These are phyloP conservation scores for Pseudophaeomoniella oleicola DNA, from an alignment of 2,329 filamentous ascomycete species.

Conservation along the genomic window DNA sequence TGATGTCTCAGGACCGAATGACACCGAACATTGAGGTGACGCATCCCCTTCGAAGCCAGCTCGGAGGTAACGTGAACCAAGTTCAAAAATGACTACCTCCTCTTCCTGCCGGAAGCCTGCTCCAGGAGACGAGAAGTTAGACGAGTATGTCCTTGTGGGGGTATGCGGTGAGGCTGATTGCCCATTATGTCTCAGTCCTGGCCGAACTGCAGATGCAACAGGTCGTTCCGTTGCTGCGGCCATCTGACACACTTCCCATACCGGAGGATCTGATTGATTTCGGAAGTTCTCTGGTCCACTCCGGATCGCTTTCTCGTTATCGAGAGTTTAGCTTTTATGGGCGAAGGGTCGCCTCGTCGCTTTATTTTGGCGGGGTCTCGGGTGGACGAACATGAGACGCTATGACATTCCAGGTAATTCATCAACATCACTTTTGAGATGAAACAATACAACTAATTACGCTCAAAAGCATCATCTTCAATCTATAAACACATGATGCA, in stretches of 20 bases:
- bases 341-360: too few relatives aligned
- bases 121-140: constrained; percentile 42
- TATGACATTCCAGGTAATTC: neutral
- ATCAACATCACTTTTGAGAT: too few relatives aligned
- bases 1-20: constrained; percentile 61
- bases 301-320: too few relatives aligned
- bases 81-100: constrained; percentile 67
- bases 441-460: too few relatives aligned
- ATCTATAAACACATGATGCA: neutral
- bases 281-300: too few relatives aligned
- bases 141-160: constrained; percentile 40
- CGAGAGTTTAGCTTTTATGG: too few relatives aligned
- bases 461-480: too few relatives aligned
- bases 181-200: constrained; percentile 2
- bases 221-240: neutral
- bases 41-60: constrained; percentile 80
- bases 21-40: constrained; percentile 53
- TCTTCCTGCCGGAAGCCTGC: constrained; percentile 56
- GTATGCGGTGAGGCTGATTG: constrained; percentile 43
- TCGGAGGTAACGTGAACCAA: constrained; percentile 64
- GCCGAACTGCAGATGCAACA: neutral
- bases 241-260: neutral
- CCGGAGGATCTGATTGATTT: neutral
- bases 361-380: too few relatives aligned
- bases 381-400: too few relatives aligned